These are phyloP conservation scores for Pestalotiopsis sp. DNA, from an alignment of 2,329 filamentous ascomycete genomes.

Conservation along the genomic window DNA sequence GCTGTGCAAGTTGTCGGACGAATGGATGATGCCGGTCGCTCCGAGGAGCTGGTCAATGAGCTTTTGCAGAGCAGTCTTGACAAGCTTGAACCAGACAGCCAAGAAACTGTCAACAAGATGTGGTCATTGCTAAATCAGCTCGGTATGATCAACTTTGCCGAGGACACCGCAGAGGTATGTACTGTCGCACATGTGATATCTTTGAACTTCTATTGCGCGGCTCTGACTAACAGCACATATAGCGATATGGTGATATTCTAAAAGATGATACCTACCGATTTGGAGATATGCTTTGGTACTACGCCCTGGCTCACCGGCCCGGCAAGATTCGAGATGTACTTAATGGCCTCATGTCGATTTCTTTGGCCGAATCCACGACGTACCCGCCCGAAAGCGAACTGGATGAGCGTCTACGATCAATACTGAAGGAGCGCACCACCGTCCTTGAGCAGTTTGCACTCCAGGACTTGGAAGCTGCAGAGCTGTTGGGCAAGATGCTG, in stretches of 20 bases:
- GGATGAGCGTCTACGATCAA: conserved; percentile 69
- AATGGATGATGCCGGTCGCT: conserved; percentile 72
- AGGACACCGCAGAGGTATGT: conserved; percentile 80
- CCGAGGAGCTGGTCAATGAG: conserved; percentile 74
- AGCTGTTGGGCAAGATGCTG: conserved; percentile 81
- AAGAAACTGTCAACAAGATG: conserved; percentile 77
- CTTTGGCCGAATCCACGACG: conserved; percentile 79
- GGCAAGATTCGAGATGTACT: conserved; percentile 84
- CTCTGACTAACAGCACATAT: conserved; percentile 27
- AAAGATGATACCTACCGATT: conserved; percentile 75
- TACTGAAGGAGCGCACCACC: conserved; percentile 73
- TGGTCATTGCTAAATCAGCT: conserved; percentile 78
- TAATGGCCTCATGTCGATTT: conserved; percentile 85
- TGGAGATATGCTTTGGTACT: conserved; percentile 88
- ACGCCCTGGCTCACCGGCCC: conserved; percentile 79
- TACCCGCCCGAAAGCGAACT: conserved; percentile 75
- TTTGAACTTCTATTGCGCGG: background rate
- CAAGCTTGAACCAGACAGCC: conserved; percentile 65
- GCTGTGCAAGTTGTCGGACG: conserved; percentile 82
- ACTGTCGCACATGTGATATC: background rate
- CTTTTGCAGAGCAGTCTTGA: conserved; percentile 70
- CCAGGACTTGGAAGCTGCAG: conserved; percentile 79
- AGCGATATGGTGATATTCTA: conserved; percentile 84
- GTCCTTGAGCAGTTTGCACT: conserved; percentile 74
- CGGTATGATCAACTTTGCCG: conserved; percentile 77